These are phyloP conservation scores for Coniochaeta sp. DNA, from an alignment of 2,329 filamentous ascomycete species.

Conservation along the genomic window DNA sequence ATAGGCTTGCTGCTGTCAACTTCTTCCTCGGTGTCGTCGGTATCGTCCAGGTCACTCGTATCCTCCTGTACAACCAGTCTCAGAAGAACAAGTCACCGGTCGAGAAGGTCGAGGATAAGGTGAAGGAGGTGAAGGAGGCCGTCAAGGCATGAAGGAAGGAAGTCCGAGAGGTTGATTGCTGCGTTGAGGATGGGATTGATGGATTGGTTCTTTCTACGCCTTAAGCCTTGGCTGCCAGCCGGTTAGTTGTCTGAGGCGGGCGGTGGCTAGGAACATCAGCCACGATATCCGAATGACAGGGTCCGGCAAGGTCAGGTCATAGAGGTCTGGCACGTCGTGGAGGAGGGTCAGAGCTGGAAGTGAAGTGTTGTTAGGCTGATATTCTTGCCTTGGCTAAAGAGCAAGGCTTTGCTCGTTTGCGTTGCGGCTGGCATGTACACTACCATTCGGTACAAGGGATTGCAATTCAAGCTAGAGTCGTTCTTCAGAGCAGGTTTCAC, in stretches of 20 bases:
- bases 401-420: neutral
- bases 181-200: neutral
- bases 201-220: neutral
- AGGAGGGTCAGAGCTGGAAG: too few relatives aligned
- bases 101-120: slow-evolving; percentile 24
- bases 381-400: neutral
- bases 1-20: slow-evolving; percentile 85
- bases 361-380: neutral
- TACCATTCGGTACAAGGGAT: neutral
- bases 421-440: neutral
- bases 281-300: too few relatives aligned
- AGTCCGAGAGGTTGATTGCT: neutral
- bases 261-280: too few relatives aligned
- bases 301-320: too few relatives aligned
- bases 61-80: slow-evolving; percentile 56
- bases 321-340: too few relatives aligned
- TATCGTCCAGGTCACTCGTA: slow-evolving; percentile 72
- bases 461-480: neutral
- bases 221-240: neutral
- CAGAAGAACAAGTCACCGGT: slow-evolving; percentile 42
- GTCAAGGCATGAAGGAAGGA: slow-evolving; percentile 4
- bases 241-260: too few relatives aligned
- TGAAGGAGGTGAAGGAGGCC: slow-evolving; percentile 7
- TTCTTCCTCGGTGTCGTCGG: slow-evolving; percentile 94
- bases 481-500: neutral